Evolutionary conservation across 2,329 filamentous ascomycete genomes (phyloP), one percentile per base, ranked within the genome.

Genomic region (Phyllosticta paracitricarpa): DNA sequence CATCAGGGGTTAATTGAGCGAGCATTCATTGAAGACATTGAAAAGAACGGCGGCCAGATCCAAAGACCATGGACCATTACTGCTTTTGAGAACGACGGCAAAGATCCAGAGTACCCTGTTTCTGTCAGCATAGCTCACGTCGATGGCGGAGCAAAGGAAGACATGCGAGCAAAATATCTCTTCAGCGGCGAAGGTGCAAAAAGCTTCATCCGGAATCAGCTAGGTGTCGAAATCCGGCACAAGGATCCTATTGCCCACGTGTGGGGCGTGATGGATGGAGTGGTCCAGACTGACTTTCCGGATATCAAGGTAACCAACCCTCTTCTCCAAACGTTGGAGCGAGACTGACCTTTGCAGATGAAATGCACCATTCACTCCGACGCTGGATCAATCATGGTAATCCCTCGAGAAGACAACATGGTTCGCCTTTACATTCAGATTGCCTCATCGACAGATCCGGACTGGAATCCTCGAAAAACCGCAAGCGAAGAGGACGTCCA

Each of bases 101-200:
- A 76, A 61, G 81, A 85, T 66, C 79, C 84, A 66, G 82, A 84
- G 25, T 95, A 94, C 70, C 92, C 91, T 0, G 89, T 96, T 1
- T 82, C 89, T 65, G 91, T 96, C 28, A 81, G 85, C 62, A 76
- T 96, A 56, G 84, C 87, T 69, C 88, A 92, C 67, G 80, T 91
- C 14, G 88, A 96, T 68, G 89, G 89, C 30, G 84, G 83, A 24
- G 77, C 80, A 8, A 80, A 79, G 48, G 88, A 95, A 75, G 91
- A 78, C 1, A 78, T 85, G 10, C 77, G 82, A 61, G 75, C 83
- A 51, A 86, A 85, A 72, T 86, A 85, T 63, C 73, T 86, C 12
- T 86, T 85, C 72, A 83, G 81, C 67, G 84, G 82, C 48, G 84
- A 86, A 71, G 84, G 84, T 54, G 82, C 84, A 25, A 78, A 79